phyloP scores from a whole-genome alignment of 108 stramenopile genomes.

The Aurantiochytrium sp. region DNA sequence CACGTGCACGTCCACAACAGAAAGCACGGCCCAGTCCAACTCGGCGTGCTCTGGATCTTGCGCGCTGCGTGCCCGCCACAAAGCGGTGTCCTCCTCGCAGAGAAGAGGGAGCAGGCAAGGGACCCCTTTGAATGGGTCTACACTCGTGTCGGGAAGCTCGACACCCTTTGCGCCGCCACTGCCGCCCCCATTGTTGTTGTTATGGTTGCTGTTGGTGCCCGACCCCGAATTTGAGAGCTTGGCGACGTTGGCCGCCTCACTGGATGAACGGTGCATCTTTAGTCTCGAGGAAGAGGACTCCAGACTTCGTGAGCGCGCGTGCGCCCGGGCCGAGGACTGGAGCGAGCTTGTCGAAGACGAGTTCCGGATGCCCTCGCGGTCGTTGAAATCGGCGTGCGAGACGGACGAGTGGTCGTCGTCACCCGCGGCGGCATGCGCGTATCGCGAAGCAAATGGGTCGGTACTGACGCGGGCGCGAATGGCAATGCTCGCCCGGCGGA shows the following conservation, averaged over 20 bases:
- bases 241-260: not conserved
- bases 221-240: not conserved
- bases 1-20: not conserved
- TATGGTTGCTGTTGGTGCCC: too few species aligned
- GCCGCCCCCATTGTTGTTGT: too few species aligned
- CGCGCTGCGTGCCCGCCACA: not conserved
- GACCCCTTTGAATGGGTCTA: not conserved
- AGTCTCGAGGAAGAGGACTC: not conserved
- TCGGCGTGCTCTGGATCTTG: not conserved
- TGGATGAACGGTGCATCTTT: not conserved
- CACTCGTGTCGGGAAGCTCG: not conserved
- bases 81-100: not conserved
- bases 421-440: not conserved
- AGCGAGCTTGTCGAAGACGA: not conserved
- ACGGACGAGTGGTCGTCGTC: not conserved
- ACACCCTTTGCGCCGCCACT: too few species aligned
- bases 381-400: too few species aligned
- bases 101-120: not conserved
- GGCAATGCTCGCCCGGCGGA: not conserved
- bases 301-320: not conserved
- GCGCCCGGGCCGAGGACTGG: not conserved
- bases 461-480: constrained; percentile 15
- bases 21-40: not conserved
- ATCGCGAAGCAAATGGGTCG: not conserved
- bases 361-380: not conserved